Evolutionary conservation across 805 yeast genomes (phyloP), one percentile per base, ranked within the genome.

Genomic region (Metschnikowia colocasiae): DNA sequence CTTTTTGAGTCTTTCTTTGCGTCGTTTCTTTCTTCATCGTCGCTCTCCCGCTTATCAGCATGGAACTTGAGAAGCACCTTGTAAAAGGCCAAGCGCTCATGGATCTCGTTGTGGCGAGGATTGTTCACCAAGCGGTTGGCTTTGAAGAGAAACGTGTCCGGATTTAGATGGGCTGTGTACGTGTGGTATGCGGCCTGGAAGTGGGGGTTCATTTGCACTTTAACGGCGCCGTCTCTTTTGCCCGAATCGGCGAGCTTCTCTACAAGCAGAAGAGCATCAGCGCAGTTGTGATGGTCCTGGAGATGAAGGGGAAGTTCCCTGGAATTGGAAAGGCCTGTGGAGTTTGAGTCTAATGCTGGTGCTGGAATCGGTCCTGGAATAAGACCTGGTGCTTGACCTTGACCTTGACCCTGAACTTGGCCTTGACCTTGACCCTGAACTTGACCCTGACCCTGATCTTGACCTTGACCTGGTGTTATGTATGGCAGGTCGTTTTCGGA

Each of bases 211-310:
- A 95, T 83, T 6, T 78, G 69, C 2, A 91, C 61, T 59, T 90
- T 91, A 37, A 89, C 65, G 58, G 94, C 90, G 0, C 97, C 97
- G 61, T 75, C 80, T 25, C 67, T 61, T 27, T 61, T 64, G 2
- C 94, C 96, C 8, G 74, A 56, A 0, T 74, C 69, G 10, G 66
- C 62, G 1, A 80, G 63, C 12, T 78, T 70, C 19, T 85, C 83
- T 15, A 87, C 68, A 54, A 82, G 85, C n/a, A 62, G 63, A 18
- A 84, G 77, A 1, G 96, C 95, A 60, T 85, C 83, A 9, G 63
- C 58, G 50, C 60, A 51, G 18, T 82, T 79, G 55, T 86, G 83
- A 22, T 71, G 73, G 16, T 65, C 67, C 1, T 82, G 67, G 1
- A 65, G 63, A 12, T 82, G 66, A 0, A 78, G 71, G 2, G 96